A percentile compares a stretch with the other conserved stretches of the same genome.
These are phyloP conservation scores for Candida nanaspora DNA, from an alignment of 805 yeast species.

Conservation along the genomic window DNA sequence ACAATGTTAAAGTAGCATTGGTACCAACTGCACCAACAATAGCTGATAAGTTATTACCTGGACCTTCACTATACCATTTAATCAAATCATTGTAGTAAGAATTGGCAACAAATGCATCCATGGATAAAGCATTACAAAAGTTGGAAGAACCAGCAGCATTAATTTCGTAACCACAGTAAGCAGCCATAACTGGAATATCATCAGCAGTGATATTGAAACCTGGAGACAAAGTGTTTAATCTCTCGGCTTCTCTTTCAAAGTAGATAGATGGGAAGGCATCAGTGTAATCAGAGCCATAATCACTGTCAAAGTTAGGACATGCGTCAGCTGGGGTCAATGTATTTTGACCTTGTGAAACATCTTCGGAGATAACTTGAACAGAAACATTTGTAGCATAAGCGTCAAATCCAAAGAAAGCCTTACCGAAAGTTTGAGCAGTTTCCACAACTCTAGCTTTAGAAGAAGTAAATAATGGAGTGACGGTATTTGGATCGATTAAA, in stretches of 20 bases:
- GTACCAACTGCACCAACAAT: conserved; percentile 57
- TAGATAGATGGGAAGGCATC: conserved; percentile 23
- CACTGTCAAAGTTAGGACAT: conserved; percentile 31
- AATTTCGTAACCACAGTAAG: conserved; percentile 69
- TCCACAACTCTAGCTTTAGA: conserved; percentile 48
- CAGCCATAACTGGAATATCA: conserved; percentile 49
- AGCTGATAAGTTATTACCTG: conserved; percentile 51
- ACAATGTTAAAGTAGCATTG: conserved; percentile 29
- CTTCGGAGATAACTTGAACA: conserved; percentile 39
- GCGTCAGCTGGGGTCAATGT: conserved; percentile 48
- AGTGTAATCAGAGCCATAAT: conserved; percentile 11
- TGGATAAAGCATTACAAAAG: conserved; percentile 62
- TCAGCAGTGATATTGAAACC: conserved; percentile 42
- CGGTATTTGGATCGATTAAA: conserved; percentile 30
- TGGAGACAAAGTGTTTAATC: conserved; percentile 50
- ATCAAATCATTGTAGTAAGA: conserved; percentile 54
- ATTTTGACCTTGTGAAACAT: conserved; percentile 43
- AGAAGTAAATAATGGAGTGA: conserved; percentile 47
- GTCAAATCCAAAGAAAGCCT: conserved; percentile 47
- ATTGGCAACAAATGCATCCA: conserved; percentile 55
- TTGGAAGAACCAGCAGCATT: conserved; percentile 62
- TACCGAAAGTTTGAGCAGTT: conserved; percentile 48
- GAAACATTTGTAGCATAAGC: conserved; percentile 29
- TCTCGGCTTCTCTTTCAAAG: conserved; percentile 44
- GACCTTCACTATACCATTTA: conserved; percentile 56